phyloP scores from a whole-genome alignment of 805 yeast species.

The Pichia ethanolica region DNA sequence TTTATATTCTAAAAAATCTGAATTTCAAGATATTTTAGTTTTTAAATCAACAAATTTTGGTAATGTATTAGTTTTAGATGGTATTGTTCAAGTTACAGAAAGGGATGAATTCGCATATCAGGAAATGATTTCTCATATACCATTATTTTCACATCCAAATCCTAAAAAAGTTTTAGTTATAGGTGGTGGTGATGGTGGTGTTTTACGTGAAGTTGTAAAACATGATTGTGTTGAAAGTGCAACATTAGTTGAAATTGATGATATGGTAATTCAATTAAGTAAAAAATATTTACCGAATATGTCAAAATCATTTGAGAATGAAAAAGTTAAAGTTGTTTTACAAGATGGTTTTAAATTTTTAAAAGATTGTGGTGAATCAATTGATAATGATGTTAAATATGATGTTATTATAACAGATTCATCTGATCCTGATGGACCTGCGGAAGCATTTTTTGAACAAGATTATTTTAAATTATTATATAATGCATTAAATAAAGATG shows the following conservation, averaged over 20 bases:
- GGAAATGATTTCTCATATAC: conserved; percentile 82
- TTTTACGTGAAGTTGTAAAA: conserved; percentile 78
- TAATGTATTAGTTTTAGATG: conserved; percentile 83
- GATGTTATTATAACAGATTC: conserved; percentile 90
- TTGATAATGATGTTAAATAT: conserved; percentile 38
- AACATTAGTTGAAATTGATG: conserved; percentile 84
- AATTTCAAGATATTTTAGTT: conserved; percentile 75
- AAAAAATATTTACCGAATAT: conserved; percentile 68
- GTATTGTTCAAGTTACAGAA: conserved; percentile 86
- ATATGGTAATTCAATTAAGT: conserved; percentile 65
- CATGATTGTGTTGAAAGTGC: conserved; percentile 50
- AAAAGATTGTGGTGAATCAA: conserved; percentile 30
- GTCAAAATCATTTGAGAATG: conserved; percentile 59
- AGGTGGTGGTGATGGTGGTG: conserved; percentile 98
- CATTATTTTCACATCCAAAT: conserved; percentile 65
- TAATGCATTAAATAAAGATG: conserved; percentile 53
- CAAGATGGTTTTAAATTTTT: conserved; percentile 82
- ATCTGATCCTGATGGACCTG: conserved; percentile 92
- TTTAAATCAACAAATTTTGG: conserved; percentile 74
- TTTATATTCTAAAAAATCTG: conserved; percentile 59
- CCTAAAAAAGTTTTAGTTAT: conserved; percentile 78
- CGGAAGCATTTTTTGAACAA: conserved; percentile 77
- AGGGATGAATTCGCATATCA: conserved; percentile 92
- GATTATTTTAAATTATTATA: conserved; percentile 64
- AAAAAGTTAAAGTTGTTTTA: conserved; percentile 57